phyloP scores from a whole-genome alignment of 2,329 filamentous ascomycete genomes.

The Colletotrichum euphorbiae region DNA sequence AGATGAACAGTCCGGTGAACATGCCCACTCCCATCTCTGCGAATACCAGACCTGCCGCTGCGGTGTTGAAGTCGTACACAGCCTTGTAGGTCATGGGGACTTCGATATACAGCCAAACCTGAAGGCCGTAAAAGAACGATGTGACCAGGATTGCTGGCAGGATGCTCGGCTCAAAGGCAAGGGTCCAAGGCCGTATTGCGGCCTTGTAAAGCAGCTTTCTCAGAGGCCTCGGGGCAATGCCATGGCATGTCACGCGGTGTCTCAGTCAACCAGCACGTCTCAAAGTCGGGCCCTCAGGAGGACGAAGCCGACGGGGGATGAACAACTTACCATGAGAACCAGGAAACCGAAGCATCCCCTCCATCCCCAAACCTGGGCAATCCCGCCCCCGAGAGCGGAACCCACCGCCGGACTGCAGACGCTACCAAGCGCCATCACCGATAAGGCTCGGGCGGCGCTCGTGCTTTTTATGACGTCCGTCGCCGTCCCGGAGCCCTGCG shows the following conservation, averaged over 20 bases:
- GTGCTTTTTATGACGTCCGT: slow-evolving; percentile 22
- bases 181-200: slow-evolving; percentile 2
- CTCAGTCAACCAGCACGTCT: not conserved
- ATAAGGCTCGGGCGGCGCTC: slow-evolving; percentile 16
- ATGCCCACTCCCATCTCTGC: slow-evolving; percentile 17
- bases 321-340: slow-evolving; percentile 18
- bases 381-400: slow-evolving; percentile 13
- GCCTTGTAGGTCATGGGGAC: slow-evolving; percentile 29
- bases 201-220: slow-evolving; percentile 16
- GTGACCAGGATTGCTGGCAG: slow-evolving; percentile 18
- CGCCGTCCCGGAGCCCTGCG: slow-evolving; percentile 22
- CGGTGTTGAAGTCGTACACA: slow-evolving; percentile 20
- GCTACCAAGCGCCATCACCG: slow-evolving; percentile 27
- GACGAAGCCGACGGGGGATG: not conserved
- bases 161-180: slow-evolving; percentile 19
- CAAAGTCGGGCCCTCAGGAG: not conserved
- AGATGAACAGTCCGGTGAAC: slow-evolving; percentile 21
- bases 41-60: slow-evolving; percentile 15
- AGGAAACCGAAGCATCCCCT: slow-evolving; percentile 24
- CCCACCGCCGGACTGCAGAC: slow-evolving; percentile 27
- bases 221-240: not conserved
- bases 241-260: not conserved
- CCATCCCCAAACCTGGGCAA: slow-evolving; percentile 24
- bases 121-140: slow-evolving; percentile 32
- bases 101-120: slow-evolving; percentile 30